Evolutionary conservation across 2,329 filamentous ascomycete species (phyloP).

Genomic region (Trichoderma oligosporum): DNA sequence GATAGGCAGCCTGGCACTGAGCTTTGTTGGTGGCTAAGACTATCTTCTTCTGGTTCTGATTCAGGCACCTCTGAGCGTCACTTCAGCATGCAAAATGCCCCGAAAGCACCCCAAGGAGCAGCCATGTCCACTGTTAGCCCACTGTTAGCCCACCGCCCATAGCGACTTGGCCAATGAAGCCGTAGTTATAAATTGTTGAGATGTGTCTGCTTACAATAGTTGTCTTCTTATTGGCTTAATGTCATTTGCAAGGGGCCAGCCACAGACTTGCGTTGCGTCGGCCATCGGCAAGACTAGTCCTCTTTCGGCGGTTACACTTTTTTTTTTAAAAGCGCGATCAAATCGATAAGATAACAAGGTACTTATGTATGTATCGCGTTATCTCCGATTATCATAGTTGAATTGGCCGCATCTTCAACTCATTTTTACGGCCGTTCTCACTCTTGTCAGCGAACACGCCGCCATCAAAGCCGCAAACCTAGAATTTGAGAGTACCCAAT

Average conservation of each 20-base stretch:
- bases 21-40: too few relatives aligned
- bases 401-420: too few relatives aligned
- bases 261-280: slow-evolving; percentile 19
- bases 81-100: slow-evolving; percentile 17
- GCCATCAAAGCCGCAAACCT: neutral
- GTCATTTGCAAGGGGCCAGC: slow-evolving; percentile 19
- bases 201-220: slow-evolving; percentile 21
- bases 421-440: too few relatives aligned
- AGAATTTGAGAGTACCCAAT: neutral
- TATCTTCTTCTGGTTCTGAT: too few relatives aligned
- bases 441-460: neutral
- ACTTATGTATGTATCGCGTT: too few relatives aligned
- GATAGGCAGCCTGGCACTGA: neutral
- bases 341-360: slow-evolving; percentile 18
- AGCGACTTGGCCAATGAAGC: slow-evolving; percentile 3
- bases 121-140: slow-evolving; percentile 2
- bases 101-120: slow-evolving; percentile 3
- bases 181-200: neutral
- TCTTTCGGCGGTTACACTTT: too few relatives aligned
- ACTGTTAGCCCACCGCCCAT: neutral
- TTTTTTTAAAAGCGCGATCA: slow-evolving; percentile 1
- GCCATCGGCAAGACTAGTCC: slow-evolving; percentile 25
- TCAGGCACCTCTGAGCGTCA: slow-evolving; percentile 4
- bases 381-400: too few relatives aligned
- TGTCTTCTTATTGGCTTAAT: neutral